phyloP scores from a whole-genome alignment of 371 early-diverging fungal genomes.

The Dinochytrium kinnereticum region DNA sequence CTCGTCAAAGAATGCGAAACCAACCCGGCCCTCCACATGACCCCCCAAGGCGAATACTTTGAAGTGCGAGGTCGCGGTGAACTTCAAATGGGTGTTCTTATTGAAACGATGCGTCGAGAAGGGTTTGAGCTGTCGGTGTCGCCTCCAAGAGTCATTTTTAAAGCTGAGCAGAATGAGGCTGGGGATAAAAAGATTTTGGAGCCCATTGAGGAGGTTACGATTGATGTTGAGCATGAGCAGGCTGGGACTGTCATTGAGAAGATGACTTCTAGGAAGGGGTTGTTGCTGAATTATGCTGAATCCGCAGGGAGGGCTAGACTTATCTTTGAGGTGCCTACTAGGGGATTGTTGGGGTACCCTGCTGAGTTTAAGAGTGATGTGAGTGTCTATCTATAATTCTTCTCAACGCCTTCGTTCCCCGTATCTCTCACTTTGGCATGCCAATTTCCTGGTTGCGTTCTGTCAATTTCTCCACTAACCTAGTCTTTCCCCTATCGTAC shows the following conservation, averaged over 20 bases:
- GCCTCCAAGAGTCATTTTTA: slow-evolving; percentile 76
- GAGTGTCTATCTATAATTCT: slow-evolving; percentile 41
- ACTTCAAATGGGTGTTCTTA: slow-evolving; percentile 79
- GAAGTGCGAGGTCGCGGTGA: slow-evolving; percentile 86
- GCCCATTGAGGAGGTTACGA: slow-evolving; percentile 80
- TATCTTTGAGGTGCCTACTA: slow-evolving; percentile 75
- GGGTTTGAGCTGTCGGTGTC: slow-evolving; percentile 81
- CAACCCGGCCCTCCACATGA: slow-evolving; percentile 75
- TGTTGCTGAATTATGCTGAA: slow-evolving; percentile 71
- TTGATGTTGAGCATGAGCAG: slow-evolving; percentile 69
- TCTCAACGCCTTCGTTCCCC: neutral
- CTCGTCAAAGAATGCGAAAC: slow-evolving; percentile 75
- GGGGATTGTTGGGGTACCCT: slow-evolving; percentile 76
- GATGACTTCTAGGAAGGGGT: slow-evolving; percentile 75
- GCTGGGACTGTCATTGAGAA: slow-evolving; percentile 79
- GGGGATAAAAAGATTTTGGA: slow-evolving; percentile 59
- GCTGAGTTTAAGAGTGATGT: slow-evolving; percentile 84
- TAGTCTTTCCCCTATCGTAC: too few relatives aligned
- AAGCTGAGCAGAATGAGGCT: slow-evolving; percentile 44
- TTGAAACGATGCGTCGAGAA: slow-evolving; percentile 86
- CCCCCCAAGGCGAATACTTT: slow-evolving; percentile 69
- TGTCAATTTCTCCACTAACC: too few relatives aligned
- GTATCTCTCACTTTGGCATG: neutral
- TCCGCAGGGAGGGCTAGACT: slow-evolving; percentile 66
- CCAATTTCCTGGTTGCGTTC: too few relatives aligned